Base-by-base conservation (phyloP, 1,139 yeast genomes). In the Kodamaea fungicola region DNA sequence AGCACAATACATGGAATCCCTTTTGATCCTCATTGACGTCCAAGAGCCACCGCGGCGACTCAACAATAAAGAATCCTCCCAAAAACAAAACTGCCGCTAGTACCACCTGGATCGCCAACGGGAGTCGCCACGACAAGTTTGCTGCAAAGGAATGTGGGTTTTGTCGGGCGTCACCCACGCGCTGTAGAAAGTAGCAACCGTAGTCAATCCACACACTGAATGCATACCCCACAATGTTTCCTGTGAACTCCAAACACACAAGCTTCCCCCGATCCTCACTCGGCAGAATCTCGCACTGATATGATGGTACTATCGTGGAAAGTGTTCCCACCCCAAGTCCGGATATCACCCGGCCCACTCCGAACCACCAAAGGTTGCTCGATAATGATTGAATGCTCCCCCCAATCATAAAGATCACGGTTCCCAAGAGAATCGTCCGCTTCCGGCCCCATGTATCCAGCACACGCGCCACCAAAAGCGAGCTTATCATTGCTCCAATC, bases 1-100 rank as follows among this genome's bases (percentile, higher is more conserved):
- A 81, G n/a, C 90, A 83, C 50, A 89, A 74, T 8, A 87, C 96
- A 35, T 83, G 71, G 52, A 86, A 74, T 2, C 80, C 81, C 43
- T 71, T 71, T 43, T 62, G 70, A 44, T 76, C 80, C 42, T 55
- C 57, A 41, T 74, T 78, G 12, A 67, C 72, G 42, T 74, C 78
- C 22, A 76, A 55, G 31, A 75, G 57, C 76, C 78, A 76, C 40
- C 81, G 57, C 2, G 81, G 81, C 35, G 76, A 67, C 46, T 76
- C 81, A 10, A 76, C 80, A 12, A 76, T 65, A 51, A 74, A 72
- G 41, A 75, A 67, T 2, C 78, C 78, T 3, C 81, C 81, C 22
- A 71, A 31, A 21, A 74, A 63, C 27, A 76, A 54, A 2, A 73
- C 49, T 13, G 65, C 43, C 0, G 79, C 80, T 31, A 76, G 59